These are phyloP conservation scores for Talaromyces liani DNA, from an alignment of 495 filamentous ascomycete species.

Conservation along the genomic window DNA sequence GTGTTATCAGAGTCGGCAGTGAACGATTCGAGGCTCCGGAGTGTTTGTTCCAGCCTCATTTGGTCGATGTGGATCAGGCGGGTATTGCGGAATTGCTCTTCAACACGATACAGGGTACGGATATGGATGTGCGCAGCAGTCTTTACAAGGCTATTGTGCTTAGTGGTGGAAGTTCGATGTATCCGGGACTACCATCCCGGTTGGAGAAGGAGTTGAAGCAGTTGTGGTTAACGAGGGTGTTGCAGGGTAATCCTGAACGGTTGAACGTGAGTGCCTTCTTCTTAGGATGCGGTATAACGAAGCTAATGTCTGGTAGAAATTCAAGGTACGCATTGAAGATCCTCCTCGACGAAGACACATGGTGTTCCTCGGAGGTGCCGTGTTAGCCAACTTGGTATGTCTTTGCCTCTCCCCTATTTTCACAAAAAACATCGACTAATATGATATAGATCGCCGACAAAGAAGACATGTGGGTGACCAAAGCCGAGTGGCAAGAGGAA, in stretches of 20 bases:
- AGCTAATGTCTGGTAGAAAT: constrained; percentile 58
- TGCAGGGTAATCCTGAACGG: constrained; percentile 83
- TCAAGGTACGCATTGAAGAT: constrained; percentile 98
- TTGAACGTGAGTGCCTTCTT: constrained; percentile 53
- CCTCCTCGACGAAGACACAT: constrained; percentile 93
- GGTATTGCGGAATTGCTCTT: constrained; percentile 96
- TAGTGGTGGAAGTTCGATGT: constrained; percentile 96
- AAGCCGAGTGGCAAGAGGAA: constrained; percentile 94
- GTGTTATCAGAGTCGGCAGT: constrained; percentile 89
- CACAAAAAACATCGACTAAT: not conserved
- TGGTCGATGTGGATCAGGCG: constrained; percentile 95
- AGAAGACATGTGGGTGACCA: constrained; percentile 97
- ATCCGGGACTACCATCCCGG: constrained; percentile 86
- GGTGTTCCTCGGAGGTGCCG: constrained; percentile 97
- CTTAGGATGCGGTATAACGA: not conserved
- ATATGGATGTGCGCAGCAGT: constrained; percentile 87
- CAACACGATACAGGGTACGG: constrained; percentile 94
- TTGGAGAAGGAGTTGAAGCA: constrained; percentile 99
- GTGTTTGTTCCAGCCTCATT: constrained; percentile 96
- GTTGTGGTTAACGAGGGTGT: constrained; percentile 88
- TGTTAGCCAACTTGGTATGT: constrained; percentile 85
- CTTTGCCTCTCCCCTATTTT: not conserved
- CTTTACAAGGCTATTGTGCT: constrained; percentile 97
- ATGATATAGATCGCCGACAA: constrained; percentile 80
- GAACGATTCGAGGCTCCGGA: constrained; percentile 98